Evolutionary conservation across 495 filamentous ascomycete genomes (phyloP), one percentile per base, ranked within the genome.

Genomic region (Letharia columbiana): DNA sequence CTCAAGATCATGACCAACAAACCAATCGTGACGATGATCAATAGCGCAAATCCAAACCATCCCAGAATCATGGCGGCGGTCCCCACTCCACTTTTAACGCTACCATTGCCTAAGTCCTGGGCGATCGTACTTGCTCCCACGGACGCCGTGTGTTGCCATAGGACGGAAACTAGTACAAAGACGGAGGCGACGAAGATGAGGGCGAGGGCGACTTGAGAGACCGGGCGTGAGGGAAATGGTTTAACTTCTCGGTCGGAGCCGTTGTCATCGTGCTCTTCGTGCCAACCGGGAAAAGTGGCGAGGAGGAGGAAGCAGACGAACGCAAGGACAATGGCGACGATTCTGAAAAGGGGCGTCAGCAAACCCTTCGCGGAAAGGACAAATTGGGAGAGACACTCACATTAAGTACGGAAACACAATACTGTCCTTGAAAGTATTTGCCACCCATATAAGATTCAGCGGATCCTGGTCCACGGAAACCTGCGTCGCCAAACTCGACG

Each of bases 1-100:
- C 91, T 96, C 73, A 96, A 77, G 67, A 96, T 95, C 93, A 98
- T 98, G 69, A 97, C 88, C 47, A 98, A 79, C 75, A 98, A 75
- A 35, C 93, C 93, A 73, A 97, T 95, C 23, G 93, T 96, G 40
- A 96, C 91, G 44, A 97, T 86, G 63, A 97, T 93, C 68, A 98
- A 80, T 66, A 97, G 72, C 42, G 88, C 89, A 72, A 98, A 98
- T 18, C 91, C 89, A 75, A 98, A 97, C 93, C 93, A 98, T 37
- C 93, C 93, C 71, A 98, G 81, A 40, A 97, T 89, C 91, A 98
- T 98, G 13, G 93, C 93, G 5, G 87, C 89, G 8, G 89, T 89
- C 4, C 93, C 93, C 49, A 98, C 91, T 18, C 93, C 93, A 62
- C 88, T 89, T 75, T 84, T 81, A 20, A 98, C 90, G 70, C 88